phyloP scores from a whole-genome alignment of 1,284 basidiomycete genomes.

The Boletellus deceptivus region DNA sequence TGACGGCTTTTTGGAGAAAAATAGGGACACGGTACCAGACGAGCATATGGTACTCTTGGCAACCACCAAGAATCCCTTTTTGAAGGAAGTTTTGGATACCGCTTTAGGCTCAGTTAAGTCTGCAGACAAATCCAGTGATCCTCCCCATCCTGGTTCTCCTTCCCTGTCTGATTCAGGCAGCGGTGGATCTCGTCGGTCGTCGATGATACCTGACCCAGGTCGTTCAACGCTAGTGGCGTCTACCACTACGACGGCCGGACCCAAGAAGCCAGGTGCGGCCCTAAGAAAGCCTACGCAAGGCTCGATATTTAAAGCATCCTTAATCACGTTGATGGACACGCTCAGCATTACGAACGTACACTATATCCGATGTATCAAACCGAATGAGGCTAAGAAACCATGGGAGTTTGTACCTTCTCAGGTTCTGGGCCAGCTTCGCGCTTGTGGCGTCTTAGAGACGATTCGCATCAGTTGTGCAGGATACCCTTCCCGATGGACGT shows the following conservation, averaged over 20 bases:
- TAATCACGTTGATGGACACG: constrained; percentile 96
- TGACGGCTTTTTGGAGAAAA: constrained; percentile 99
- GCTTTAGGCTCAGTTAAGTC: constrained; percentile 76
- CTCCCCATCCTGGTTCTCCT: constrained; percentile 64
- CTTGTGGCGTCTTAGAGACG: constrained; percentile 98
- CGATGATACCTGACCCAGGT: constrained; percentile 81
- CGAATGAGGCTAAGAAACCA: constrained; percentile 93
- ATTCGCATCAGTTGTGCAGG: constrained; percentile 99
- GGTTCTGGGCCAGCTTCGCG: constrained; percentile 92
- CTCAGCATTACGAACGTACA: constrained; percentile 98
- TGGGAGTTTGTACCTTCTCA: constrained; percentile 98
- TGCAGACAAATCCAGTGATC: constrained; percentile 44
- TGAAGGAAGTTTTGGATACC: constrained; percentile 92
- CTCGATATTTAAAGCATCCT: constrained; percentile 96
- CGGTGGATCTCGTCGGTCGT: constrained; percentile 70
- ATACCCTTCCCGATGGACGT: constrained; percentile 98
- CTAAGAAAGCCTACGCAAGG: constrained; percentile 94
- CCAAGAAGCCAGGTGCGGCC: constrained; percentile 65
- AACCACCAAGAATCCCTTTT: constrained; percentile 85
- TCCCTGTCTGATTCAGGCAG: constrained; percentile 73
- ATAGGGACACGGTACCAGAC: constrained; percentile 97
- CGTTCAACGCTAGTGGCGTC: constrained; percentile 68
- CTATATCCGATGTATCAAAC: constrained; percentile 99
- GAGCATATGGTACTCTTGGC: constrained; percentile 91
- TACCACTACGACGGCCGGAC: constrained; percentile 36